Conservation (phyloP, 108 stramenopile species). For the Aurantiochytrium sp. region DNA sequence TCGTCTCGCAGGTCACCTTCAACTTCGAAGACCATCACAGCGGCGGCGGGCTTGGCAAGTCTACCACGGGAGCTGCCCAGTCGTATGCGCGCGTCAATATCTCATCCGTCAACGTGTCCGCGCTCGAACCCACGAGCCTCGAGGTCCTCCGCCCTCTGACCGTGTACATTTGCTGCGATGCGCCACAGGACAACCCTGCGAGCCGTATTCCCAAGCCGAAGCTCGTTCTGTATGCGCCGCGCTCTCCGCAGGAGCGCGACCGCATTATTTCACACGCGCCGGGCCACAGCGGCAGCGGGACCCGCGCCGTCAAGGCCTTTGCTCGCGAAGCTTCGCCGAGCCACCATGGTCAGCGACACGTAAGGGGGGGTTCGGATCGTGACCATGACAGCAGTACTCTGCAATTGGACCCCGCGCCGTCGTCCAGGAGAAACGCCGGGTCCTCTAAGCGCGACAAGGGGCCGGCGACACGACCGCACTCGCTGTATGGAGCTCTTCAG, state of each 20-base stretch:
- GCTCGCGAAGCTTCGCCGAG: not conserved
- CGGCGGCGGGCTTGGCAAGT: too few species aligned
- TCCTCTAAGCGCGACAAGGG: too few species aligned
- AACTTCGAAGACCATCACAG: not conserved
- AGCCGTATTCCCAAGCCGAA: not conserved
- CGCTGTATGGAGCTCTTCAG: too few species aligned
- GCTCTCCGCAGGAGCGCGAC: not conserved
- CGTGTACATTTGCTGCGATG: not conserved
- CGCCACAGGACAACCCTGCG: not conserved
- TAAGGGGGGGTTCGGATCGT: too few species aligned
- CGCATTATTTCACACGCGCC: not conserved
- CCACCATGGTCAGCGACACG: not conserved
- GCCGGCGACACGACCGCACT: too few species aligned
- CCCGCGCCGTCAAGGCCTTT: not conserved
- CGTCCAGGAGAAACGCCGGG: too few species aligned
- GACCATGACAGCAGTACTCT: too few species aligned
- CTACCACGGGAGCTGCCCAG: too few species aligned
- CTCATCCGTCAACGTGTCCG: not conserved
- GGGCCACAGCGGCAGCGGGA: not conserved
- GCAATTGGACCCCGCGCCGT: too few species aligned
- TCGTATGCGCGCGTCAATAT: not conserved
- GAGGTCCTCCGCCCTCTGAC: not conserved
- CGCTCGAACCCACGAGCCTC: not conserved
- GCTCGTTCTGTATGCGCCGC: not conserved
- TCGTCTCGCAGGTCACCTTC: not conserved